Base-by-base conservation (phyloP, 179 eudicot species). In the Beta macrorhiza region DNA sequence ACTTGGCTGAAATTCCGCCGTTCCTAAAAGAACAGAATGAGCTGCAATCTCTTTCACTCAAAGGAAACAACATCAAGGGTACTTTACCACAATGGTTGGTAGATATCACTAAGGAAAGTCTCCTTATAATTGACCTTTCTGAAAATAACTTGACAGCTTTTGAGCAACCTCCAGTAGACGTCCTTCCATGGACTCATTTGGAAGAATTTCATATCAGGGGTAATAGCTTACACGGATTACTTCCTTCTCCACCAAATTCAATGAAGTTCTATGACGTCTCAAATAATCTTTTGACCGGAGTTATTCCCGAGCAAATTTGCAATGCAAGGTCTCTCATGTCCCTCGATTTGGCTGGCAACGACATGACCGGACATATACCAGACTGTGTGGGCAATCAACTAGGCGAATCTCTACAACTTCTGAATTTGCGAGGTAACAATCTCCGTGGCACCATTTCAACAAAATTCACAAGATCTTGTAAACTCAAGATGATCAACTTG, bases 281-380 rank as follows among this genome's bases (percentile, higher is more conserved):
- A 11, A 4, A 78, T 25, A 86, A 83, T 74, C 22, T 0, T 29
- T 44, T 86, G 2, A 29, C 25, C 3, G 86, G 88, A 78, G 62
- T 1, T 12, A 78, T 86, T 47, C 86, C 84, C 3, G 0, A 45
- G 13, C 64, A 67, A 22, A 49, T 80, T 4, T 17, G 69, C 85
- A 0, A 1, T 47, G 15, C 70, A 57, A 22, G 64, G 15, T 77
- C 82, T 47, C 63, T 79, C 14, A 10, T 58, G 12, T 42, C 5
- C 2, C 84, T 84, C 10, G 87, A 84, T 69, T 45, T 87, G 59
- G 81, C 87, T 0, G 22, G 58, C 10, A 83, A 86, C 79, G 56
- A 57, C 32, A 12, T 86, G 71, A 73, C 57, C 2, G 83, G 87
- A 7, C 55, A 25, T 0, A 77, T 86, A 6, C 89, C 89, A 8